phyloP scores from a whole-genome alignment of 805 yeast genomes.

The Starmerella apis region DNA sequence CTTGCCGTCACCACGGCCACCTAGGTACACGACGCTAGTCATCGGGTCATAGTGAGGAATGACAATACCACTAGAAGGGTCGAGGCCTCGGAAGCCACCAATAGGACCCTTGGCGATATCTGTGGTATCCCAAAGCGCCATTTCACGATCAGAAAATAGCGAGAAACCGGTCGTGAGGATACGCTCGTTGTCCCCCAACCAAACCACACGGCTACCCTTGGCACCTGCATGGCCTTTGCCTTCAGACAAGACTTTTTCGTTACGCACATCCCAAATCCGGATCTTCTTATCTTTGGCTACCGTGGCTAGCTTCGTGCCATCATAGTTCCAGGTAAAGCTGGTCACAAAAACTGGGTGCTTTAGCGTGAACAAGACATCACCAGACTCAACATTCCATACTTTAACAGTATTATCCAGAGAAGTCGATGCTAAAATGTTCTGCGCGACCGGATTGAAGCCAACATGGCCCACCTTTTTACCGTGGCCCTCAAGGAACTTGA shows the following conservation, averaged over 20 bases:
- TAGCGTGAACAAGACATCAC: constrained; percentile 58
- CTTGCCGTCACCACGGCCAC: constrained; percentile 98
- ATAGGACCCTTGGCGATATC: constrained; percentile 71
- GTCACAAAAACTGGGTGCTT: constrained; percentile 85
- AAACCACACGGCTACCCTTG: constrained; percentile 72
- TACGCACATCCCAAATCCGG: constrained; percentile 82
- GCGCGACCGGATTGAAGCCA: constrained; percentile 78
- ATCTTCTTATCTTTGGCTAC: constrained; percentile 82
- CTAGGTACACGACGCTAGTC: constrained; percentile 70
- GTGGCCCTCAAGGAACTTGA: constrained; percentile 69
- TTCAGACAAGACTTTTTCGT: constrained; percentile 64
- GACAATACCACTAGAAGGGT: constrained; percentile 84
- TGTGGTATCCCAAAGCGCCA: constrained; percentile 83
- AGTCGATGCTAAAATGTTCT: constrained; percentile 76
- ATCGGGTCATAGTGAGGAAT: constrained; percentile 84
- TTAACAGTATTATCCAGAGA: constrained; percentile 86
- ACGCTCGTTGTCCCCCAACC: constrained; percentile 83
- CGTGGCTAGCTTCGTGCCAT: constrained; percentile 79
- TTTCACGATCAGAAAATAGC: constrained; percentile 82
- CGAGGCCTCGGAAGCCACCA: constrained; percentile 78
- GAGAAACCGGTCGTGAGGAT: constrained; percentile 92
- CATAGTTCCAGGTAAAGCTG: constrained; percentile 82
- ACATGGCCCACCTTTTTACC: constrained; percentile 89
- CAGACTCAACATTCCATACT: constrained; percentile 77
- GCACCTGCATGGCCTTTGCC: constrained; percentile 92